A percentile compares a stretch with the other conserved stretches of the same genome.
phyloP scores from a whole-genome alignment of 495 filamentous ascomycete genomes.

The Penicillium bialowiezense region DNA sequence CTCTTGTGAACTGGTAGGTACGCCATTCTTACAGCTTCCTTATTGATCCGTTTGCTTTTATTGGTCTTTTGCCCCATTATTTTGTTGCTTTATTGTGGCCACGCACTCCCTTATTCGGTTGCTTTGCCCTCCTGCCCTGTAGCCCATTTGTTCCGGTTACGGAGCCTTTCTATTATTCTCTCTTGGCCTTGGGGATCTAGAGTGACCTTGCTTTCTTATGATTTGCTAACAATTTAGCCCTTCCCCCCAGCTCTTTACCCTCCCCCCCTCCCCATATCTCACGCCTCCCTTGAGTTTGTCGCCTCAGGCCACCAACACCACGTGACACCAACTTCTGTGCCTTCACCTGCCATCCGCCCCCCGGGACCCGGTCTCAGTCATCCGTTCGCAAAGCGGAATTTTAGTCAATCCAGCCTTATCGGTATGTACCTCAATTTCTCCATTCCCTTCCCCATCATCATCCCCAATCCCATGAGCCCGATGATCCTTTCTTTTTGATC shows the following conservation, averaged over 20 bases:
- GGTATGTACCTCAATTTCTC: conserved; percentile 39
- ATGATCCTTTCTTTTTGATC: conserved; percentile 6
- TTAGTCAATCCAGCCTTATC: conserved; percentile 47
- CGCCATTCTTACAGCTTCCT: conserved; percentile 3
- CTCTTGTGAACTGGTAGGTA: conserved; percentile 10
- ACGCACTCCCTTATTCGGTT: conserved; percentile 33
- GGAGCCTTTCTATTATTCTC: conserved; percentile 18
- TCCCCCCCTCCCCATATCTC: not conserved
- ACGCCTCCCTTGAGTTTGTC: conserved; percentile 10
- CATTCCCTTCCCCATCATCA: not conserved
- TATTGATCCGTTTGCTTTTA: conserved; percentile 12
- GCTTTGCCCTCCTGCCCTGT: conserved; percentile 14
- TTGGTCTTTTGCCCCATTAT: conserved; percentile 5
- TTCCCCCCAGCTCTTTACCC: conserved; percentile 5
- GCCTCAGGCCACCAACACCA: conserved; percentile 33
- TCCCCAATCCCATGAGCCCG: not conserved
- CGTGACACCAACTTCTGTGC: conserved; percentile 41
- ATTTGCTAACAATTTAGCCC: conserved; percentile 21
- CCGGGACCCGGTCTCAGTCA: conserved; percentile 39
- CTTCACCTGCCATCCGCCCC: conserved; percentile 33
- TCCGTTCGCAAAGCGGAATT: conserved; percentile 47
- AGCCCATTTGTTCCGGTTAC: conserved; percentile 18
- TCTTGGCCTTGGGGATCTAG: conserved; percentile 16
- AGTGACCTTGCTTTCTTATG: conserved; percentile 9
- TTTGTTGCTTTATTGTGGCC: conserved; percentile 29